Evolutionary conservation across 352 stramenopile species (phyloP).

Genomic region (Globisporangium okanoganense): DNA sequence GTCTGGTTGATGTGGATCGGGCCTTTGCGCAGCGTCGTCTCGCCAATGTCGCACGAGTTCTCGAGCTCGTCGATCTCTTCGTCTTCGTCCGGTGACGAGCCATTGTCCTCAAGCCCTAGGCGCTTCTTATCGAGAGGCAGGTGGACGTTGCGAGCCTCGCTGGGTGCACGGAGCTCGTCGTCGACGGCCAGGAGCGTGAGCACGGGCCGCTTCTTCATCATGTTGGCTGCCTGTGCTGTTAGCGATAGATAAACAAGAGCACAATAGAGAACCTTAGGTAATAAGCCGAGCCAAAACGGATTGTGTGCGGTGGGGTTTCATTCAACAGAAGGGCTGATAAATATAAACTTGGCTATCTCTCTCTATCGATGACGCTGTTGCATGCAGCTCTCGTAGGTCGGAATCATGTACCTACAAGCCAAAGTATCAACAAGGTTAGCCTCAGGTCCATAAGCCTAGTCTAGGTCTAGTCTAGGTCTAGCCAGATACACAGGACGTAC

Average conservation of each 20-base stretch:
- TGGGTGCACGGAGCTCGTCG: slow-evolving; percentile 15
- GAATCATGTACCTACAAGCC: slow-evolving; percentile 91
- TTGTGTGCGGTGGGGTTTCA: background rate
- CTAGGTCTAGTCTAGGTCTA: too few species aligned
- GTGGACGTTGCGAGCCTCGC: background rate
- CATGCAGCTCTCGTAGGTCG: slow-evolving; percentile 93
- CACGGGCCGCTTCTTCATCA: slow-evolving; percentile 18
- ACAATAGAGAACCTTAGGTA: background rate
- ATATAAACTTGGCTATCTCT: background rate
- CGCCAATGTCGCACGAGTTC: slow-evolving; percentile 65
- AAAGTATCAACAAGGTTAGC: background rate
- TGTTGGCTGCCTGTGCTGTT: background rate
- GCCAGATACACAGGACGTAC: slow-evolving; percentile 18
- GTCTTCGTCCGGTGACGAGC: slow-evolving; percentile 13
- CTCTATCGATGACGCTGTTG: slow-evolving; percentile 16
- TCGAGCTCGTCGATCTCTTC: slow-evolving; percentile 46
- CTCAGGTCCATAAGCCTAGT: background rate
- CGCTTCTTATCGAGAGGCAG: slow-evolving; percentile 8
- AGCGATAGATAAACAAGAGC: background rate
- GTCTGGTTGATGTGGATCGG: slow-evolving; percentile 59
- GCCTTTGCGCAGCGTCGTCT: slow-evolving; percentile 68
- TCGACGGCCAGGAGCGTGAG: slow-evolving; percentile 19
- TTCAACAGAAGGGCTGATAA: background rate
- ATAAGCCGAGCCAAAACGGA: background rate
- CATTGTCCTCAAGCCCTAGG: slow-evolving; percentile 5